phyloP scores from a whole-genome alignment of 106 monocot species.

The Xerophyta viscosa region DNA sequence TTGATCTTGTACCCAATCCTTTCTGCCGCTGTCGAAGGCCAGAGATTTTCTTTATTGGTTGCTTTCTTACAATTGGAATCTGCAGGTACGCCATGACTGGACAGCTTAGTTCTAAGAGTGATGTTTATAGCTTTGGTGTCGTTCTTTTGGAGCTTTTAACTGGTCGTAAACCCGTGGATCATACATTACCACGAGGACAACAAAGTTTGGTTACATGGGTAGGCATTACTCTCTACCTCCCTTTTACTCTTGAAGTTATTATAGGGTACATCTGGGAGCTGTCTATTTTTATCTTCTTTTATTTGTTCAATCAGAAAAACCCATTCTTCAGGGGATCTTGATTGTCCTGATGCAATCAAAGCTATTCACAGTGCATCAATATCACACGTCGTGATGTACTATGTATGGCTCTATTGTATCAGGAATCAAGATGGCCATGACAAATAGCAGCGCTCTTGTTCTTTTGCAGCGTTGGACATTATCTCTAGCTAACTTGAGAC shows the following conservation, averaged over 20 bases:
- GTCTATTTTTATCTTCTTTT: too few species aligned
- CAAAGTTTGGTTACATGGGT: conserved; percentile 45
- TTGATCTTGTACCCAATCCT: too few species aligned
- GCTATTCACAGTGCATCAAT: too few species aligned
- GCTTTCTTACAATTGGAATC: not conserved
- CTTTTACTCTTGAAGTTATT: not conserved
- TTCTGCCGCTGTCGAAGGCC: not conserved
- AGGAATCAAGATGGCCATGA: too few species aligned
- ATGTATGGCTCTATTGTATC: too few species aligned
- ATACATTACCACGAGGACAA: conserved; percentile 32
- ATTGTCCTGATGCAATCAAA: too few species aligned
- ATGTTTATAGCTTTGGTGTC: conserved; percentile 49
- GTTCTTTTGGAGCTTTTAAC: conserved; percentile 44
- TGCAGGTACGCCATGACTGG: conserved; percentile 39
- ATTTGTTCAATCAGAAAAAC: too few species aligned
- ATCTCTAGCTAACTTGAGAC: not conserved
- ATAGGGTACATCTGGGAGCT: not conserved
- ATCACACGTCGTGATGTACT: too few species aligned
- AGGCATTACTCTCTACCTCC: not conserved
- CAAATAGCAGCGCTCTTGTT: too few species aligned
- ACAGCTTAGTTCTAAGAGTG: conserved; percentile 36
- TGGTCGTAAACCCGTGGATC: conserved; percentile 46
- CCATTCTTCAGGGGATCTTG: too few species aligned
- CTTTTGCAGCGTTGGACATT: too few species aligned
- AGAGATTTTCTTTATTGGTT: not conserved